Conservation (phyloP, 2,329 filamentous ascomycete species). For the Claviceps sorghi region DNA sequence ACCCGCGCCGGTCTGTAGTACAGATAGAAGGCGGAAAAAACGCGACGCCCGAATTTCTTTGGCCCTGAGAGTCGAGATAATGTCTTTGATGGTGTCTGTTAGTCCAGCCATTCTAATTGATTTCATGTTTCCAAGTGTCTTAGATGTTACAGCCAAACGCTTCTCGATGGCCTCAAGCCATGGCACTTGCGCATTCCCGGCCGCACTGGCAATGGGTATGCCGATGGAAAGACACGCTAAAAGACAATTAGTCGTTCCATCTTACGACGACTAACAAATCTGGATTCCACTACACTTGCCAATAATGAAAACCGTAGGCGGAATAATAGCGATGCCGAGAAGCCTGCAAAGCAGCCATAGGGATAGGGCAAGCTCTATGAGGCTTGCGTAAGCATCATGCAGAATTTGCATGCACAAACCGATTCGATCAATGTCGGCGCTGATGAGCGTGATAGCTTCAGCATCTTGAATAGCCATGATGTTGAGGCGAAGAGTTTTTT, state of each 20-base stretch:
- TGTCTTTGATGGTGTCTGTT: constrained; percentile 16
- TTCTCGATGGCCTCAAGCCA: constrained; percentile 16
- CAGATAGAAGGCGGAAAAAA: constrained; percentile 11
- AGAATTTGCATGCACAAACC: constrained; percentile 13
- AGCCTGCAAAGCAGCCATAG: constrained; percentile 19
- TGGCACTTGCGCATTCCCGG: constrained; percentile 11
- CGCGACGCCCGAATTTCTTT: constrained; percentile 20
- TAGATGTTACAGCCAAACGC: constrained; percentile 12
- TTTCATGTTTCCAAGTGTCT: constrained; percentile 20
- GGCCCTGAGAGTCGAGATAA: constrained; percentile 20
- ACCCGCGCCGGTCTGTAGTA: constrained; percentile 4
- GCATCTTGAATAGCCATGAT: constrained; percentile 16
- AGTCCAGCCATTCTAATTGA: constrained; percentile 28
- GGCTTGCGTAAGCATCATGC: constrained; percentile 21
- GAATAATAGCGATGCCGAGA: constrained; percentile 11
- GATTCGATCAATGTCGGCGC: constrained; percentile 26
- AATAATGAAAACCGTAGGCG: constrained; percentile 11
- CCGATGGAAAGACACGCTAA: constrained; percentile 7
- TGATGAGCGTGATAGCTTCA: constrained; percentile 27
- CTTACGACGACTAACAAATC: background rate
- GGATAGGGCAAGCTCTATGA: constrained; percentile 20
- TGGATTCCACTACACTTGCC: constrained; percentile 3
- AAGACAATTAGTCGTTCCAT: background rate
- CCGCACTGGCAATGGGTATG: constrained; percentile 10
- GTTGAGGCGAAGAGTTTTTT: constrained; percentile 21